Percentiles rank a stretch among this genome's conserved stretches.
Conservation (phyloP, 2,329 filamentous ascomycete species). For the Coniochaeta sp. region DNA sequence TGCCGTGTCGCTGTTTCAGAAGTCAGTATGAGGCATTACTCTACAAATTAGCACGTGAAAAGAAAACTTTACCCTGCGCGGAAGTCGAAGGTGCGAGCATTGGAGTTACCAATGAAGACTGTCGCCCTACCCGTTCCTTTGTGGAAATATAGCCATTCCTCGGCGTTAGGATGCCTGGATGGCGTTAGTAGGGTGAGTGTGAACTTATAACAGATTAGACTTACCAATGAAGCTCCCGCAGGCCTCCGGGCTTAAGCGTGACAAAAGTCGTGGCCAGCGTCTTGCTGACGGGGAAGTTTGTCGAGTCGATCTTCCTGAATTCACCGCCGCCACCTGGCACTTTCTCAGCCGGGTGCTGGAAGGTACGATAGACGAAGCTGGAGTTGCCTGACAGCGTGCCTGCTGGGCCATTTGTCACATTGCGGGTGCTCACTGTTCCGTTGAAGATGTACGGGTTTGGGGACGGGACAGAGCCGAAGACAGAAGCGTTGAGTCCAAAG, state of each 20-base stretch:
- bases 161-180: constrained; percentile 33
- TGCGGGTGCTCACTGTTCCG: constrained; percentile 39
- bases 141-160: constrained; percentile 68
- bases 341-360: constrained; percentile 45
- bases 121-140: constrained; percentile 54
- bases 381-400: constrained; percentile 46
- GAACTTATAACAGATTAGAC: constrained; percentile 31
- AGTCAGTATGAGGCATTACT: not conserved
- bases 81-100: constrained; percentile 61
- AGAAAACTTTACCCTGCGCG: constrained; percentile 33
- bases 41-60: not conserved
- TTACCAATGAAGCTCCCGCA: constrained; percentile 67
- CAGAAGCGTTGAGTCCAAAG: constrained; percentile 53
- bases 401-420: constrained; percentile 36
- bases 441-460: constrained; percentile 57
- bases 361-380: constrained; percentile 55
- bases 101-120: constrained; percentile 54
- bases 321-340: constrained; percentile 56
- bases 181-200: not conserved
- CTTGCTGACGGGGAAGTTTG: constrained; percentile 58
- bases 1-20: constrained; percentile 42
- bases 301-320: constrained; percentile 58
- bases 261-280: constrained; percentile 61
- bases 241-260: constrained; percentile 52
- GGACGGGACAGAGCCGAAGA: constrained; percentile 51